Conservation (phyloP, 2,329 filamentous ascomycete species). For the Mycocentrospora acerina region DNA sequence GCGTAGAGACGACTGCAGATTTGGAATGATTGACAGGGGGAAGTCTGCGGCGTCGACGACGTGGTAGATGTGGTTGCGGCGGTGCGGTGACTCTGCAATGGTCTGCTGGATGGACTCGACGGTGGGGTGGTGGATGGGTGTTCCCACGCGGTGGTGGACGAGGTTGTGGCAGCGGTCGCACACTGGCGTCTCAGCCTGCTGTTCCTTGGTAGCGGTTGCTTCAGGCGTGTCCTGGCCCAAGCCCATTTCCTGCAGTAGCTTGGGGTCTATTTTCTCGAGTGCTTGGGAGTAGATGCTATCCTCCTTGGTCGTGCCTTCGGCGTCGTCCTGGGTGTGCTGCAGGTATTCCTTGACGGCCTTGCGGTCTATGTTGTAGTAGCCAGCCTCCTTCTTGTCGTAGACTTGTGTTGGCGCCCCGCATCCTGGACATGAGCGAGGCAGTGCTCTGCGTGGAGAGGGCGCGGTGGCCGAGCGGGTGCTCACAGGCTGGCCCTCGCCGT, state of each 20-base stretch:
- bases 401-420: constrained; percentile 64
- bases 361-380: constrained; percentile 57
- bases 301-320: constrained; percentile 26
- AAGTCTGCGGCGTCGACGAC: constrained; percentile 95
- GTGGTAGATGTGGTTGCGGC: constrained; percentile 93
- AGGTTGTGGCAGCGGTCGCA: constrained; percentile 89
- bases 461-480: not conserved
- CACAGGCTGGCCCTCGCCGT: constrained; percentile 1
- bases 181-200: constrained; percentile 53
- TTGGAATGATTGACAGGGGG: constrained; percentile 85
- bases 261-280: constrained; percentile 31
- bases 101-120: constrained; percentile 80
- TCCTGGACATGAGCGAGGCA: constrained; percentile 61
- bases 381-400: constrained; percentile 55
- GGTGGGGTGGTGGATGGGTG: constrained; percentile 76
- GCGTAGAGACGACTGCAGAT: constrained; percentile 69
- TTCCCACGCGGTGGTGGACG: constrained; percentile 70
- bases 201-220: constrained; percentile 9
- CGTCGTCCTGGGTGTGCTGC: constrained; percentile 22
- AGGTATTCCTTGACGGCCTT: constrained; percentile 49
- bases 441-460: constrained; percentile 9
- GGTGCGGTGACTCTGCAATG: constrained; percentile 83
- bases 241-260: constrained; percentile 33
- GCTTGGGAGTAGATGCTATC: constrained; percentile 42
- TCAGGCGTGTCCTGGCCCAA: constrained; percentile 23